A percentile compares a stretch with the other conserved stretches of the same genome.
phyloP scores from a whole-genome alignment of 2,329 filamentous ascomycete species.

The Cercospora nicotianae region DNA sequence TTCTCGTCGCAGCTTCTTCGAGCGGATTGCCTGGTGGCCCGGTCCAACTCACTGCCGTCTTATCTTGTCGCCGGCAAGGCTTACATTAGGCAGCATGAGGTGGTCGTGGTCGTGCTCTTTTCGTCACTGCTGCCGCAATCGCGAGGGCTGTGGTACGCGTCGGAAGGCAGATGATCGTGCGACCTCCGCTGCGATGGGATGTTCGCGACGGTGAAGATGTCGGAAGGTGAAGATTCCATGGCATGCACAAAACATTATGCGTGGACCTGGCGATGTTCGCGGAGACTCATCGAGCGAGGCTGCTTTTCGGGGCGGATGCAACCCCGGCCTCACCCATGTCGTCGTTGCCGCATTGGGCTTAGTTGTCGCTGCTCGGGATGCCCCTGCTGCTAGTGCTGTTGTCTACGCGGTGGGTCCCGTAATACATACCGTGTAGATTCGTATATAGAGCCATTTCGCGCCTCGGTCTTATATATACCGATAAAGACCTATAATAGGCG shows the following conservation, averaged over 20 bases:
- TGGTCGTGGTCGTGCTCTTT: no score
- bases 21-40: not conserved
- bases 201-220: not conserved
- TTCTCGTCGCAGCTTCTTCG: not conserved
- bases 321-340: not conserved
- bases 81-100: not conserved
- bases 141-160: not conserved
- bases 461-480: no score
- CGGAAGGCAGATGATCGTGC: not conserved
- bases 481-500: no score
- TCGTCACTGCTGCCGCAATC: not conserved
- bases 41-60: no score
- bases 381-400: no score
- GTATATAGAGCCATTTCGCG: no score
- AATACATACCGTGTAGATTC: no score
- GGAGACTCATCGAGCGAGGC: not conserved
- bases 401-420: no score
- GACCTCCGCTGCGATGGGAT: not conserved
- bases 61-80: not conserved
- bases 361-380: no score
- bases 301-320: not conserved
- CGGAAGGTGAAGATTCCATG: not conserved
- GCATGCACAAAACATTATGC: not conserved
- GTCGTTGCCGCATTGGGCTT: not conserved
- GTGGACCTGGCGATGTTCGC: not conserved